Conservation (phyloP, 257 asterid genomes). For the Thymus quinquecostatus region DNA sequence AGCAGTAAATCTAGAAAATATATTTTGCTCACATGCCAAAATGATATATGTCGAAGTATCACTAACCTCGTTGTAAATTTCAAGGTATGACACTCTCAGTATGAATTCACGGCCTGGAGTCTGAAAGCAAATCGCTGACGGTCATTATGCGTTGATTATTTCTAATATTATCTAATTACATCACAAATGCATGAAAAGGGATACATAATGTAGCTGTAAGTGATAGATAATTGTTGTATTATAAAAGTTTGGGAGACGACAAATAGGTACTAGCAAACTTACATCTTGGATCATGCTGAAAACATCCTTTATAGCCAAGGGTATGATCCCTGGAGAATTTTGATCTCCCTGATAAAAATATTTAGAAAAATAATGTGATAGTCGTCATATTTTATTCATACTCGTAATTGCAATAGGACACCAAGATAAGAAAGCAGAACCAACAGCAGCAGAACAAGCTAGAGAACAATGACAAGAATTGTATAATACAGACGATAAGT, state of each 20-base stretch:
- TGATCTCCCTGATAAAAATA: slow-evolving; percentile 68
- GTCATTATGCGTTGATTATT: slow-evolving; percentile 22
- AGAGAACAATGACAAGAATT: neutral
- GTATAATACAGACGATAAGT: neutral
- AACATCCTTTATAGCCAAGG: slow-evolving; percentile 80
- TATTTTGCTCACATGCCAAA: slow-evolving; percentile 9
- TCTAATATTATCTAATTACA: slow-evolving; percentile 10
- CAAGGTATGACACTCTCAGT: slow-evolving; percentile 95
- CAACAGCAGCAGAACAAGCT: slow-evolving; percentile 4
- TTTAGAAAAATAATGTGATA: slow-evolving; percentile 28
- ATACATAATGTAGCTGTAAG: too few relatives aligned
- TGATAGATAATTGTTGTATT: neutral
- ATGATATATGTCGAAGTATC: neutral
- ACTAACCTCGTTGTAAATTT: slow-evolving; percentile 95
- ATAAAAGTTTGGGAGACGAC: neutral
- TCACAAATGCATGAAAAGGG: slow-evolving; percentile 6
- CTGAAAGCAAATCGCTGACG: slow-evolving; percentile 49
- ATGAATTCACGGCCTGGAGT: slow-evolving; percentile 96
- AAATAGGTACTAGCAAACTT: slow-evolving; percentile 39
- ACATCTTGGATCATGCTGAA: slow-evolving; percentile 97
- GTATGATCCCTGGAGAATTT: slow-evolving; percentile 75
- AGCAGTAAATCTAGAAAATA: slow-evolving; percentile 13
- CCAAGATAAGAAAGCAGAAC: slow-evolving; percentile 25
- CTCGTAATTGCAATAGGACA: neutral
- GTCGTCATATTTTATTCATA: neutral